Evolutionary conservation across 768 basidiomycete species (phyloP), one percentile per base, ranked within the genome.

Genomic region (Jaapia argillacea): DNA sequence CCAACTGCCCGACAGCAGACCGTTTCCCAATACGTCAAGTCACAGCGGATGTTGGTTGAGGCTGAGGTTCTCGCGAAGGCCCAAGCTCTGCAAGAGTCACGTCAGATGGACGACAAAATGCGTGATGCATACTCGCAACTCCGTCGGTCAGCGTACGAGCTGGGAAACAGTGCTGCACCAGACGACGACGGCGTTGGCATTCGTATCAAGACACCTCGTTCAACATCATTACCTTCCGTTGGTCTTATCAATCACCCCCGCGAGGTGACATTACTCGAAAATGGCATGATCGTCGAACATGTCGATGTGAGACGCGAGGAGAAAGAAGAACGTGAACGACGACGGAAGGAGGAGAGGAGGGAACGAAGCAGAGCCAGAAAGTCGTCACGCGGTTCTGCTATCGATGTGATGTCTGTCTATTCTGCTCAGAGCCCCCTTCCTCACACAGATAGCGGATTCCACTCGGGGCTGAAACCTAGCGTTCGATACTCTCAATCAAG

Each of bases 241-340:
- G 64, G 60, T n/a, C 61, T 66, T 37, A 62, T 62, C 22, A 69
- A 66, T 18, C 72, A 77, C 43, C 78, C 79, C 31, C 74, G 84
- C 25, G 84, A 90, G 44, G 71, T 87, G 12, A 86, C 87, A 0
- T 66, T 92, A 6, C 73, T 93, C 18, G 84, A 90, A 60, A 91
- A 87, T 50, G 88, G 88, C 3, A 79, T 92, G 72, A 85, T 90
- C 42, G 81, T 91, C 5, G 90, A 93, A 53, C 84, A 86, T 47
- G 83, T 92, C 27, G 77, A 92, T 58, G 76, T 92, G 16, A 76
- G 80, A 24, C 80, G 70, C 49, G 86, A 88, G 59, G 87, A 87
- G 58, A 74, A 66, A 45, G 85, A 86, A 50, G 83, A 79, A 27
- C 73, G 75, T 36, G 81, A 85, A 36, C 77, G 84, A 22, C 69